These are phyloP conservation scores for Pythium phragmitis DNA, from an alignment of 352 stramenopile species.

Conservation along the genomic window DNA sequence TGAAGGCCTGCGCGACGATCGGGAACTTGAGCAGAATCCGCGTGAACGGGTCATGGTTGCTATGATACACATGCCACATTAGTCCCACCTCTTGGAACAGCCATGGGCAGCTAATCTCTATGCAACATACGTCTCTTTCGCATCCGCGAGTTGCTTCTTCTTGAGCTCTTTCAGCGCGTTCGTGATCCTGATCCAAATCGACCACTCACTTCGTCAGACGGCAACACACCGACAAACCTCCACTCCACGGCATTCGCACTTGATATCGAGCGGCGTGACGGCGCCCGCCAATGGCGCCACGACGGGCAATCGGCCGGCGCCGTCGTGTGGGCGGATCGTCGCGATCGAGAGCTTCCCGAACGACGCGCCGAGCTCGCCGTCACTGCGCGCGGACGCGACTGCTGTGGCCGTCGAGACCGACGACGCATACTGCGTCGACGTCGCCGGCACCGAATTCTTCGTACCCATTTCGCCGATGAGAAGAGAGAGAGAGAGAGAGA, in stretches of 20 bases:
- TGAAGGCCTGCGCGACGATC: slow-evolving; percentile 65
- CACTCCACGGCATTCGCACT: slow-evolving; percentile 34
- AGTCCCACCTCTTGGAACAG: not conserved
- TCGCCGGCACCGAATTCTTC: slow-evolving; percentile 61
- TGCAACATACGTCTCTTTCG: slow-evolving; percentile 46
- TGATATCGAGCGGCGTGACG: slow-evolving; percentile 61
- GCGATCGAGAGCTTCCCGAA: slow-evolving; percentile 35
- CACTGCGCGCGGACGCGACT: slow-evolving; percentile 7
- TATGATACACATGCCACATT: not conserved
- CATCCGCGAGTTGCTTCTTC: slow-evolving; percentile 46
- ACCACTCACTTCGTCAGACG: not conserved
- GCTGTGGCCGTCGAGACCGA: not conserved
- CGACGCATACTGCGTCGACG: slow-evolving; percentile 31
- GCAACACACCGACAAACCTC: not conserved
- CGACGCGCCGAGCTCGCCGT: slow-evolving; percentile 5
- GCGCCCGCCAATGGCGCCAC: not conserved
- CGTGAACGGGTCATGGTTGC: slow-evolving; percentile 65
- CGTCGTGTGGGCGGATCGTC: slow-evolving; percentile 56
- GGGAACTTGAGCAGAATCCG: slow-evolving; percentile 81
- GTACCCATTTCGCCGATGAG: slow-evolving; percentile 40
- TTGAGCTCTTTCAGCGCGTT: slow-evolving; percentile 77
- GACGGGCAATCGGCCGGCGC: not conserved
- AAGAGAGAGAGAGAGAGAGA: not conserved
- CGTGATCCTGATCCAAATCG: slow-evolving; percentile 51
- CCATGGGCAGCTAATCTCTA: not conserved